These are phyloP conservation scores for Azolla pinnata DNA, from an alignment of 75 land plant species.

Conservation along the genomic window DNA sequence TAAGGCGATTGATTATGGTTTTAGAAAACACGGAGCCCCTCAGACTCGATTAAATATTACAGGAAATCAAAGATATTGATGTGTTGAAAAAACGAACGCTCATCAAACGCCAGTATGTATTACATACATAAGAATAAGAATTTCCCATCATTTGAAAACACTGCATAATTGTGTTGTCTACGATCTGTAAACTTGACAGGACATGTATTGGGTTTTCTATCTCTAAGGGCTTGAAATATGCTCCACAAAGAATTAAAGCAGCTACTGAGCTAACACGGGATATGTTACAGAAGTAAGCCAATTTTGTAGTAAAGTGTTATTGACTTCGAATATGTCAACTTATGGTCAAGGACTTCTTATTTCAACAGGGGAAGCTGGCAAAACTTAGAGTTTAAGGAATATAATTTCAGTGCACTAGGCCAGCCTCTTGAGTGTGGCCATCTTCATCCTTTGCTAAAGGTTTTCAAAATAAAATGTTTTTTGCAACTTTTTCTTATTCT, in stretches of 20 bases:
- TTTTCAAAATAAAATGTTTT: too few species aligned
- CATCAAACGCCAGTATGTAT: slow-evolving; percentile 29
- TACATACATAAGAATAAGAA: too few species aligned
- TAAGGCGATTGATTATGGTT: neutral
- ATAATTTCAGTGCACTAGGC: slow-evolving; percentile 72
- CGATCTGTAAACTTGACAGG: slow-evolving; percentile 30
- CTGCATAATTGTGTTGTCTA: too few species aligned
- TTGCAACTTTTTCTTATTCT: slow-evolving; percentile 3
- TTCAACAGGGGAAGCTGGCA: slow-evolving; percentile 64
- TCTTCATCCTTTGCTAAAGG: slow-evolving; percentile 93
- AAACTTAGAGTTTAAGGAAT: slow-evolving; percentile 69
- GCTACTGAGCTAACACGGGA: slow-evolving; percentile 89
- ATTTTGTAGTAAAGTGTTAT: neutral
- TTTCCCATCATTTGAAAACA: too few species aligned
- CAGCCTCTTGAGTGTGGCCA: slow-evolving; percentile 59
- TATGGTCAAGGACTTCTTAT: too few species aligned
- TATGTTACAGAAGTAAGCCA: slow-evolving; percentile 53
- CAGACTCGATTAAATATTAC: neutral
- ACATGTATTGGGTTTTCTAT: slow-evolving; percentile 63
- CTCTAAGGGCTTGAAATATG: slow-evolving; percentile 72
- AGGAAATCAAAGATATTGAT: slow-evolving; percentile 2
- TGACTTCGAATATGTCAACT: too few species aligned
- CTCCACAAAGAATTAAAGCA: slow-evolving; percentile 59
- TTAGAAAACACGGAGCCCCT: neutral
- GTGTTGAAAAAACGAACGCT: slow-evolving; percentile 69